phyloP scores from a whole-genome alignment of 257 asterid species.

The Nicotiana benthamiana region DNA sequence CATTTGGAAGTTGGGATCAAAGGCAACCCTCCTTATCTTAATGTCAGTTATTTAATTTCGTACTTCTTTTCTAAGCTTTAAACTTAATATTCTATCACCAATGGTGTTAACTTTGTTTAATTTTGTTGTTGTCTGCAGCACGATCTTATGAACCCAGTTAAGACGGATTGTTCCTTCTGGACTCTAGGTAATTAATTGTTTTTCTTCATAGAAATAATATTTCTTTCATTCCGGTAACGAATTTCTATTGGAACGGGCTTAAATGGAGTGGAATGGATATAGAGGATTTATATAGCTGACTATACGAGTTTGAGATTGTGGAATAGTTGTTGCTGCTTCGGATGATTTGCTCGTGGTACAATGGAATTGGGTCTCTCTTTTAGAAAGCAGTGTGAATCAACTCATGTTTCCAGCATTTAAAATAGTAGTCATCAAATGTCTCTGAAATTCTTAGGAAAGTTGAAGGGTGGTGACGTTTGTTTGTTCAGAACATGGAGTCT shows the following conservation, averaged over 20 bases:
- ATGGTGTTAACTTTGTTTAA: neutral
- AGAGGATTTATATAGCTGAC: neutral
- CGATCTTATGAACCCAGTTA: constrained; percentile 71
- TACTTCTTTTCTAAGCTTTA: neutral
- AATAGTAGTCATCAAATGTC: neutral
- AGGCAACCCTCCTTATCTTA: constrained; percentile 92
- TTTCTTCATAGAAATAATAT: neutral
- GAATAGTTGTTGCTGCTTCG: too few relatives aligned
- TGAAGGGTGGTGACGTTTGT: neutral
- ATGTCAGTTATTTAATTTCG: constrained; percentile 30
- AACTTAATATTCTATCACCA: neutral
- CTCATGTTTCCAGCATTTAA: neutral
- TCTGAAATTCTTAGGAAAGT: neutral
- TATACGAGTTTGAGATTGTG: too few relatives aligned
- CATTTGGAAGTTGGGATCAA: constrained; percentile 91
- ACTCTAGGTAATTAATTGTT: constrained; percentile 58
- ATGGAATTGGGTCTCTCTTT: neutral
- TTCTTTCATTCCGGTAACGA: neutral
- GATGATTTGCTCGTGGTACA: too few relatives aligned
- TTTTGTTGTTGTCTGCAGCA: constrained; percentile 31
- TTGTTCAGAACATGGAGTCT: neutral
- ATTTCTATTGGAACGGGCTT: neutral
- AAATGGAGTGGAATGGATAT: neutral
- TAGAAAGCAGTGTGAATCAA: neutral
- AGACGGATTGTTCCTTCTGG: constrained; percentile 95